These are phyloP conservation scores for Ceratobasidium papillatum DNA, from an alignment of 1,284 basidiomycete genomes.

Conservation along the genomic window DNA sequence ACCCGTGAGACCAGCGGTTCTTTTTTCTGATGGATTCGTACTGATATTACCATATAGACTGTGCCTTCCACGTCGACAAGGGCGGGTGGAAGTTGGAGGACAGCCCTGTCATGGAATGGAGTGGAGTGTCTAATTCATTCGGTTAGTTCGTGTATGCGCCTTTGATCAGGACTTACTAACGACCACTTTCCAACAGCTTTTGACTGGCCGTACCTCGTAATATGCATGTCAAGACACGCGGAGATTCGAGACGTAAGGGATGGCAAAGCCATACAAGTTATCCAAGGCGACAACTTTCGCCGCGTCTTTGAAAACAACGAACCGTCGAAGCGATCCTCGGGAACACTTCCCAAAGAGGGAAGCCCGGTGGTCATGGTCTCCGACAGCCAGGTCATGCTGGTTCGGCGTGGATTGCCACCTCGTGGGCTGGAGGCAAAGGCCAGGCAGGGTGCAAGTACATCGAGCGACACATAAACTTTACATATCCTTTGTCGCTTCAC, in stretches of 20 bases:
- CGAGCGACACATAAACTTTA: no score
- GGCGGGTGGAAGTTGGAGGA: constrained; percentile 91
- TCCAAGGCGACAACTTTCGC: constrained; percentile 89
- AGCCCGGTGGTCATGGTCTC: neutral
- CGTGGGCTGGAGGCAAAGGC: neutral
- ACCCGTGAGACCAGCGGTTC: constrained; percentile 70
- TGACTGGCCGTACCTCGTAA: constrained; percentile 96
- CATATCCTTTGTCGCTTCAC: no score
- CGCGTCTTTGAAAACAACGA: constrained; percentile 94
- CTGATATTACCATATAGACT: constrained; percentile 66
- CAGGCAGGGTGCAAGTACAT: neutral
- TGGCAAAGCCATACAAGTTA: constrained; percentile 92
- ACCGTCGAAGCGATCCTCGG: constrained; percentile 63
- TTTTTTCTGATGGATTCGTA: neutral
- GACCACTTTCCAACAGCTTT: constrained; percentile 66
- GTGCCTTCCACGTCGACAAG: constrained; percentile 99
- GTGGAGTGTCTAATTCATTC: constrained; percentile 92
- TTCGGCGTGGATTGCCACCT: neutral
- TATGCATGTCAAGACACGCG: constrained; percentile 95
- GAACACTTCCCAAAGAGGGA: constrained; percentile 2
- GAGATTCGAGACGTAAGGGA: constrained; percentile 97
- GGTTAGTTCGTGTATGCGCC: constrained; percentile 62
- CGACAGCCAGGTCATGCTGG: neutral
- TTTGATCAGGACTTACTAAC: neutral
- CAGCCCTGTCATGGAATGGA: constrained; percentile 97